phyloP scores from a whole-genome alignment of 2,329 filamentous ascomycete genomes.

The Alternaria brassicicola region DNA sequence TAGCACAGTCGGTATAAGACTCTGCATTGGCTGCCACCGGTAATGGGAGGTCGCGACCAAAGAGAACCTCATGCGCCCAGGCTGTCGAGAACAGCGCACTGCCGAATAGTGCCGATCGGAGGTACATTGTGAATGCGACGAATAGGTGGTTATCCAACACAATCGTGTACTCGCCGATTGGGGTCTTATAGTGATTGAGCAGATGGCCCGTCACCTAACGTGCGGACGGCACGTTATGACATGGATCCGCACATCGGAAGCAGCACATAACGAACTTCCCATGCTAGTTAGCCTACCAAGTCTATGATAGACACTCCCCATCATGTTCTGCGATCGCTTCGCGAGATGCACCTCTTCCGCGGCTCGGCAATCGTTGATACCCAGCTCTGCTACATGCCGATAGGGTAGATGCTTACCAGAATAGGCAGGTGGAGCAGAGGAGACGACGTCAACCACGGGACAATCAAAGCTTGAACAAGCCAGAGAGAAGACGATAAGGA shows the following conservation, averaged over 20 bases:
- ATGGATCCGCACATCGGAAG: conserved; percentile 12
- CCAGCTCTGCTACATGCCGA: conserved; percentile 22
- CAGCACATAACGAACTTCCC: conserved; percentile 31
- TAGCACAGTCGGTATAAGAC: conserved; percentile 42
- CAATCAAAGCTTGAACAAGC: background rate
- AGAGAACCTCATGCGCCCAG: conserved; percentile 34
- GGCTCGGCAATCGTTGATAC: conserved; percentile 34
- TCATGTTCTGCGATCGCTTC: conserved; percentile 11
- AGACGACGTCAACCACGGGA: conserved; percentile 3
- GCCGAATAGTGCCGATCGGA: conserved; percentile 14
- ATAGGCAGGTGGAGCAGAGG: conserved; percentile 33
- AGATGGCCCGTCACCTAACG: background rate
- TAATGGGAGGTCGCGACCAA: conserved; percentile 34
- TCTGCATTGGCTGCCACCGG: conserved; percentile 41
- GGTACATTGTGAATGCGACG: conserved; percentile 26
- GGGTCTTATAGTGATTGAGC: conserved; percentile 17
- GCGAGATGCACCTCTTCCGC: conserved; percentile 15
- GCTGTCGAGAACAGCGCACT: conserved; percentile 25
- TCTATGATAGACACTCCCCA: conserved; percentile 14
- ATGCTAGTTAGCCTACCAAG: conserved; percentile 30
- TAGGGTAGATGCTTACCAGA: conserved; percentile 33
- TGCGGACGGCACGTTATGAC: conserved; percentile 4
- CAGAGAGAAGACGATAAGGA: background rate
- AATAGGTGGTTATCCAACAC: background rate
- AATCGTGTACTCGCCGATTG: background rate